Evolutionary conservation across 306 rosid genomes (phyloP).

Genomic region (Adenanthera pavonina): DNA sequence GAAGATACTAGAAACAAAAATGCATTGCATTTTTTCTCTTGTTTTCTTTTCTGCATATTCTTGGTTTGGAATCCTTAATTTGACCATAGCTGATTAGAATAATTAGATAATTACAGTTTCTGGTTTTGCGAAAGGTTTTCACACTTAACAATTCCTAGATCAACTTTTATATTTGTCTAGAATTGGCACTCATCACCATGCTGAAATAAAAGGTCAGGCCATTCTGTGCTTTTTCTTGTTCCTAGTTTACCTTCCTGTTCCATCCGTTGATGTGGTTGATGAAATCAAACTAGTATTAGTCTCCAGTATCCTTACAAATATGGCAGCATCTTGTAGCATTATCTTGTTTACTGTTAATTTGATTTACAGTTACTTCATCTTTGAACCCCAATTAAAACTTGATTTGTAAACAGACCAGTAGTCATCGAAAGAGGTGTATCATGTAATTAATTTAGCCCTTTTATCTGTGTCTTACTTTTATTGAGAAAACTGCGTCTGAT

Average conservation of each 20-base stretch:
- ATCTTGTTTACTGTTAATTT: neutral
- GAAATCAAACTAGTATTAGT: neutral
- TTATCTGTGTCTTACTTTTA: neutral
- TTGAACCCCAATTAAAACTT: constrained; percentile 2
- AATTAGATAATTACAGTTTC: neutral
- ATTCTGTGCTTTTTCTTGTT: constrained; percentile 18
- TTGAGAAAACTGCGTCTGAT: neutral
- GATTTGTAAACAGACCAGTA: neutral
- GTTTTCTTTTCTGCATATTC: constrained; percentile 7
- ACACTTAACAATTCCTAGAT: neutral
- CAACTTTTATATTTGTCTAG: constrained; percentile 9
- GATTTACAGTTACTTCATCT: neutral
- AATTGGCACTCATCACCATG: neutral
- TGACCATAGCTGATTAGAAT: neutral
- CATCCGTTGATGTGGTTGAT: constrained; percentile 7
- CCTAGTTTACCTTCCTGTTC: constrained; percentile 16
- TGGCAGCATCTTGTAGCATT: constrained; percentile 16
- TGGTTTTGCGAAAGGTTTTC: constrained; percentile 25
- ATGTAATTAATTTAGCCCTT: neutral
- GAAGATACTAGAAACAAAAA: constrained; percentile 9
- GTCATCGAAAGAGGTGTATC: neutral
- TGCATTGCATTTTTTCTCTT: neutral
- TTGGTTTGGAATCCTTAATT: neutral
- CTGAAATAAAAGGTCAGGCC: constrained; percentile 13
- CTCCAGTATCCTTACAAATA: neutral